phyloP scores from a whole-genome alignment of 441 rosid genomes.

The Isatis lusitanica region DNA sequence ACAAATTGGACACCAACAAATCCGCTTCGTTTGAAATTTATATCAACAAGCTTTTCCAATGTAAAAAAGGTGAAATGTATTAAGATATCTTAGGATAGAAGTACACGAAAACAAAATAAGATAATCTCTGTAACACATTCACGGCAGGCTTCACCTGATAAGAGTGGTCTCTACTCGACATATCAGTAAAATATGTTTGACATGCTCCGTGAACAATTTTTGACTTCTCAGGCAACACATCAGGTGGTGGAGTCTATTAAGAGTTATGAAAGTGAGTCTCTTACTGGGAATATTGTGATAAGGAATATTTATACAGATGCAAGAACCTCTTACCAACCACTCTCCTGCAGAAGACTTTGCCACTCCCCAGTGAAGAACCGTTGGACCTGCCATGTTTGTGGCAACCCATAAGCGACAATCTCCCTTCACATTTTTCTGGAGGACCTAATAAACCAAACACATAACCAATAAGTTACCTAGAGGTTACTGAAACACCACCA shows the following conservation, averaged over 20 bases:
- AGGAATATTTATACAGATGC: neutral
- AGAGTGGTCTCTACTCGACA: constrained; percentile 43
- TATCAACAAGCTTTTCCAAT: constrained; percentile 44
- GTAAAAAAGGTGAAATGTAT: neutral
- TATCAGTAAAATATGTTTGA: constrained; percentile 58
- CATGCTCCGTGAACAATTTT: constrained; percentile 60
- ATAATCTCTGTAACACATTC: neutral
- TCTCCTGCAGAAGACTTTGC: constrained; percentile 54
- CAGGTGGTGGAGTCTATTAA: constrained; percentile 56
- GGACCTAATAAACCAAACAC: constrained; percentile 39
- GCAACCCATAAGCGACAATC: constrained; percentile 53
- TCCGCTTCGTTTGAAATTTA: constrained; percentile 54
- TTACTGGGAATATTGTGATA: neutral
- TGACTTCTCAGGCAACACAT: constrained; percentile 61
- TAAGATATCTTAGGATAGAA: neutral
- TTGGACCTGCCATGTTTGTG: constrained; percentile 50
- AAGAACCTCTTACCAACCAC: constrained; percentile 59
- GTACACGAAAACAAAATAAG: constrained; percentile 1
- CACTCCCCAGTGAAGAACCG: constrained; percentile 68
- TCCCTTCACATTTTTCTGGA: constrained; percentile 40
- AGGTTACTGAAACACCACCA: neutral
- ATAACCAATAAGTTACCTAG: neutral
- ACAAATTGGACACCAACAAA: constrained; percentile 61
- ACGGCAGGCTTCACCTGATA: constrained; percentile 47
- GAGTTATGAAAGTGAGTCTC: constrained; percentile 20